Evolutionary conservation across 163 green algal species (phyloP).

Genomic region (Scenedesmus sp.): DNA sequence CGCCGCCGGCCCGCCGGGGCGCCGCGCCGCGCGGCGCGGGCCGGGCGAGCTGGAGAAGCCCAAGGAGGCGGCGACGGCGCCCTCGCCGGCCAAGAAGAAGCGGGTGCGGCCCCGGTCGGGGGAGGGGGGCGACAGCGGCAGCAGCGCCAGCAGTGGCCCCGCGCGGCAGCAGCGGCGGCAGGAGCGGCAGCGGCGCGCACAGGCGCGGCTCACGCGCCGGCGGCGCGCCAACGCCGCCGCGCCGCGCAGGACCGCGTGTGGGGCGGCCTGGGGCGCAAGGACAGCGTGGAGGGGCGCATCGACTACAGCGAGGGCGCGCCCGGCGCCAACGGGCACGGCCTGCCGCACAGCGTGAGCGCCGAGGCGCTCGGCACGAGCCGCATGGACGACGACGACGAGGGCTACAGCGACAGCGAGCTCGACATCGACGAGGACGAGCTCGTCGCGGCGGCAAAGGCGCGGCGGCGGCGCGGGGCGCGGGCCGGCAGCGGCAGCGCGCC

Average conservation of each 20-base stretch:
- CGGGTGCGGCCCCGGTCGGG: too few species aligned
- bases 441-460: slow-evolving; percentile 1
- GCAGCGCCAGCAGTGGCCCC: too few species aligned
- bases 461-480: too few species aligned
- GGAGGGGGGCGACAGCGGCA: too few species aligned
- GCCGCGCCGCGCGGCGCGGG: slow-evolving; percentile 26
- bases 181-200: too few species aligned
- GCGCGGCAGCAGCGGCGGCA: too few species aligned
- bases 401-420: slow-evolving; percentile 47
- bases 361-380: slow-evolving; percentile 58
- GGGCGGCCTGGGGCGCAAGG: slow-evolving; percentile 13
- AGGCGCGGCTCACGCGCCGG: too few species aligned
- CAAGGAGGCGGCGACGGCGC: slow-evolving; percentile 56
- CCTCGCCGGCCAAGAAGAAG: slow-evolving; percentile 63
- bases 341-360: too few species aligned
- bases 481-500: slow-evolving; percentile 23
- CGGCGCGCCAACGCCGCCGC: neutral
- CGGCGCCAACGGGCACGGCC: too few species aligned
- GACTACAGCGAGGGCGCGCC: slow-evolving; percentile 70
- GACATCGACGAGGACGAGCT: slow-evolving; percentile 42
- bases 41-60: slow-evolving; percentile 1
- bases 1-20: slow-evolving; percentile 27
- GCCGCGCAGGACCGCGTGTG: slow-evolving; percentile 19
- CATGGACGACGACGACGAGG: slow-evolving; percentile 80
- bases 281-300: slow-evolving; percentile 47